A percentile compares a stretch with the other conserved stretches of the same genome.
phyloP scores from a whole-genome alignment of 306 rosid genomes.

The Malus orientalis region DNA sequence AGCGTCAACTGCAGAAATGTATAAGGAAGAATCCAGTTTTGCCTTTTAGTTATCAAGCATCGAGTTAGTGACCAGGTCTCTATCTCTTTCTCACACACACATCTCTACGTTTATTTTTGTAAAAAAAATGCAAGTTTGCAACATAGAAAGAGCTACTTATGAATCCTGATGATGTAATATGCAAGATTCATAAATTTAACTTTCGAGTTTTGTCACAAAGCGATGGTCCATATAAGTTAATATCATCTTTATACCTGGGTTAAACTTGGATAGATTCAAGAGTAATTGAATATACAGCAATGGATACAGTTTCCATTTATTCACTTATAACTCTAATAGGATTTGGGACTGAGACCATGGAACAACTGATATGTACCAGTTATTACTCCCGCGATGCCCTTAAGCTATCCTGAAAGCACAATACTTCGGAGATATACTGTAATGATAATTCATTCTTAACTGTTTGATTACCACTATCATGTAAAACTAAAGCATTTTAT shows the following conservation, averaged over 20 bases:
- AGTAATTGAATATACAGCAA: background rate
- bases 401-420: background rate
- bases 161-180: background rate
- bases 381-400: background rate
- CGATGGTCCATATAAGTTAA: background rate
- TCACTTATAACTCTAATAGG: background rate
- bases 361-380: background rate
- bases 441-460: background rate
- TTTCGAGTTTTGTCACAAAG: background rate
- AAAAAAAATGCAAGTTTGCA: background rate
- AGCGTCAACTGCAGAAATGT: background rate
- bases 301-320: background rate
- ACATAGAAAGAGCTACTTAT: background rate
- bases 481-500: background rate
- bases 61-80: background rate
- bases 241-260: background rate
- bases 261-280: background rate
- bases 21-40: background rate
- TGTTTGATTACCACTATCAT: background rate
- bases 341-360: background rate
- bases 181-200: background rate
- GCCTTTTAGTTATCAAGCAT: background rate
- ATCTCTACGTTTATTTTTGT: background rate
- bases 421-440: background rate
- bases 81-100: background rate